phyloP scores from a whole-genome alignment of 495 filamentous ascomycete species.

The Penicillium egyptiacum region DNA sequence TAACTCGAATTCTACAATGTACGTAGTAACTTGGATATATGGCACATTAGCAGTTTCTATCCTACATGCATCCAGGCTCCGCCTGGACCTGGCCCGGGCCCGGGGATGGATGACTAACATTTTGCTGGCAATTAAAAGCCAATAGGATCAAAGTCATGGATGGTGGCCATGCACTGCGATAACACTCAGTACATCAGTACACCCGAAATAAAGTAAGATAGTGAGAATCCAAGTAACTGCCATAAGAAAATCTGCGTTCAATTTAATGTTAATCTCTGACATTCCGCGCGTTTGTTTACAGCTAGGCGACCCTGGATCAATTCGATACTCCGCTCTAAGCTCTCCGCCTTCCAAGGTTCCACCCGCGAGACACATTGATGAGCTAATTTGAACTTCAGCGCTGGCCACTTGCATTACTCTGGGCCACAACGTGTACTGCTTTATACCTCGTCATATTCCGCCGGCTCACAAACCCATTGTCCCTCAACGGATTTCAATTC shows the following conservation, averaged over 20 bases:
- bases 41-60: background rate
- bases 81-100: background rate
- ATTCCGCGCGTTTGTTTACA: background rate
- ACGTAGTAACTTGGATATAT: background rate
- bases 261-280: background rate
- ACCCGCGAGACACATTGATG: conserved; percentile 29
- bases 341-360: conserved; percentile 30
- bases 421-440: background rate
- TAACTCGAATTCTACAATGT: background rate
- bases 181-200: background rate
- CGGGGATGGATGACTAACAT: background rate
- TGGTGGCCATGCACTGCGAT: background rate
- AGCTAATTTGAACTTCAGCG: conserved; percentile 26
- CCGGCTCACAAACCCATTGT: background rate
- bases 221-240: background rate
- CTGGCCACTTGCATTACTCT: conserved; percentile 17
- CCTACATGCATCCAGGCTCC: background rate
- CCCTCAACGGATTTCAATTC: conserved; percentile 8
- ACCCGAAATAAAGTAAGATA: background rate
- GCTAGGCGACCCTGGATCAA: conserved; percentile 18
- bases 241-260: background rate
- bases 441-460: background rate
- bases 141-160: background rate
- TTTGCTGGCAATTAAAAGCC: background rate
- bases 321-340: conserved; percentile 33